Percentiles rank a stretch among this genome's conserved stretches.
These are phyloP conservation scores for Detonula confervacea DNA, from an alignment of 352 stramenopile genomes.

Conservation along the genomic window DNA sequence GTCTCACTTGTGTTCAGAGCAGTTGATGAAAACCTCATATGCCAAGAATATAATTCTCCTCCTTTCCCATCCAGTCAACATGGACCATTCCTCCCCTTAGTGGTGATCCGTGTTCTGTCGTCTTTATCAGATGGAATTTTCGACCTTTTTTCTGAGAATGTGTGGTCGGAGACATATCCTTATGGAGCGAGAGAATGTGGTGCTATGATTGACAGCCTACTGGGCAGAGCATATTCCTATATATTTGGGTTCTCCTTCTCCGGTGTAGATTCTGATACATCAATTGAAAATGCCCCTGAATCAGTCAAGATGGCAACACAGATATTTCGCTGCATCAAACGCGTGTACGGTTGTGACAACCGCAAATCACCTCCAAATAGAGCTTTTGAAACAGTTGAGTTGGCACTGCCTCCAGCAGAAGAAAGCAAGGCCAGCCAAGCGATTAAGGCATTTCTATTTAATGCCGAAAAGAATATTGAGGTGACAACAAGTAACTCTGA, in stretches of 20 bases:
- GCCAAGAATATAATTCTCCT: slow-evolving; percentile 29
- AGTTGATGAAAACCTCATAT: slow-evolving; percentile 56
- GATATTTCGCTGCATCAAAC: slow-evolving; percentile 80
- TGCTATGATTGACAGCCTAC: slow-evolving; percentile 65
- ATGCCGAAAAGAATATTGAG: slow-evolving; percentile 36
- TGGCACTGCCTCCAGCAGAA: slow-evolving; percentile 58
- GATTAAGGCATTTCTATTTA: slow-evolving; percentile 55
- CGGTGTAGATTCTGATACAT: slow-evolving; percentile 17
- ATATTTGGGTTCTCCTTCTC: slow-evolving; percentile 74
- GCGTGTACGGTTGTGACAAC: slow-evolving; percentile 69
- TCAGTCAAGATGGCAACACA: slow-evolving; percentile 62
- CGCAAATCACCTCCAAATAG: slow-evolving; percentile 64
- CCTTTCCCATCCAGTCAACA: slow-evolving; percentile 34
- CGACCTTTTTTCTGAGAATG: slow-evolving; percentile 59
- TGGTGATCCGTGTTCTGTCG: slow-evolving; percentile 67
- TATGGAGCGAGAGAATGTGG: slow-evolving; percentile 64
- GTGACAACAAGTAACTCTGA: slow-evolving; percentile 10
- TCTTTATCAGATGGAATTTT: slow-evolving; percentile 75
- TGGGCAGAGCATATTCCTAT: slow-evolving; percentile 69
- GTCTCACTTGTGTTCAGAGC: slow-evolving; percentile 65
- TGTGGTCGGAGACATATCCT: slow-evolving; percentile 68
- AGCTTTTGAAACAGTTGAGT: slow-evolving; percentile 68
- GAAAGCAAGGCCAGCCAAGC: slow-evolving; percentile 61
- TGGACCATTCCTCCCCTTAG: slow-evolving; percentile 73
- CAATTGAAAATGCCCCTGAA: slow-evolving; percentile 60